A percentile compares a stretch with the other conserved stretches of the same genome.
phyloP scores from a whole-genome alignment of 306 rosid species.

The Cicer yamashitae region DNA sequence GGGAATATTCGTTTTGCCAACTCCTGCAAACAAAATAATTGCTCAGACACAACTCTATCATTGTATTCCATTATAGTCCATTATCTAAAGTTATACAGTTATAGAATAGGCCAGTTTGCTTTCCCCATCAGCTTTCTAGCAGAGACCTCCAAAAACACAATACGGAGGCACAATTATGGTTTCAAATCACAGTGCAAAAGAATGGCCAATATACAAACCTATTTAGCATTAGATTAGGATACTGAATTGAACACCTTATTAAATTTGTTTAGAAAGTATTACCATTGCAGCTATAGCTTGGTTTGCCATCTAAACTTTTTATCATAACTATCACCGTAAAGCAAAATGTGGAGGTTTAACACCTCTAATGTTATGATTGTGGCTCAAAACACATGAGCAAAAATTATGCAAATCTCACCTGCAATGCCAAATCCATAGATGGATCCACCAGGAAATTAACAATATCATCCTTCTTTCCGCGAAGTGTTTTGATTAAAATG shows the following conservation, averaged over 20 bases:
- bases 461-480: constrained; percentile 65
- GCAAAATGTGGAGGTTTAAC: constrained; percentile 32
- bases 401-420: constrained; percentile 60
- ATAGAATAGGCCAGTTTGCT: constrained; percentile 3
- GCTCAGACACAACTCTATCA: constrained; percentile 41
- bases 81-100: constrained; percentile 5
- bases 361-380: constrained; percentile 28
- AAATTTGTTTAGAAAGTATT: background rate
- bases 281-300: background rate
- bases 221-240: constrained; percentile 27
- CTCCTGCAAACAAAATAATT: constrained; percentile 64
- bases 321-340: constrained; percentile 22
- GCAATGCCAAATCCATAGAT: constrained; percentile 96
- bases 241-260: background rate
- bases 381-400: constrained; percentile 6
- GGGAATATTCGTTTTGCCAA: constrained; percentile 88
- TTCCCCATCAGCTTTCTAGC: constrained; percentile 16
- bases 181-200: constrained; percentile 2
- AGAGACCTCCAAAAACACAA: constrained; percentile 13
- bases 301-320: background rate
- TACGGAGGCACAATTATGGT: constrained; percentile 11
- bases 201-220: background rate
- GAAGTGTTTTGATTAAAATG: constrained; percentile 71
- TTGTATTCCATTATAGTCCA: constrained; percentile 9
- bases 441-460: constrained; percentile 68